These are phyloP conservation scores for Aquilaria agallochum DNA, from an alignment of 441 rosid genomes.

Conservation along the genomic window DNA sequence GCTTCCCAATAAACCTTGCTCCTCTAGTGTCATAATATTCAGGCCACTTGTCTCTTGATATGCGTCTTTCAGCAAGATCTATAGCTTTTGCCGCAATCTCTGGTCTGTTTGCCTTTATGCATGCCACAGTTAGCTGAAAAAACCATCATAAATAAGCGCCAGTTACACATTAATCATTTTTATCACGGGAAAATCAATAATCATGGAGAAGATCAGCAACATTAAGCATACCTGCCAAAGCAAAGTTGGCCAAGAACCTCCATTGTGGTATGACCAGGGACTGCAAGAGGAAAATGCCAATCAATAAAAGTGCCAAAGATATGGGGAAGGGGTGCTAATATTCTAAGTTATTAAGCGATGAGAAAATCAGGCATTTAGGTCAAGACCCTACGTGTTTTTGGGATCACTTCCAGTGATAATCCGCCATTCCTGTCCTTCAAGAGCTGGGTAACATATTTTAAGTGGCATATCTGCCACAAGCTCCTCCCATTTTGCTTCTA, in stretches of 20 bases:
- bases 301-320: constrained; percentile 1
- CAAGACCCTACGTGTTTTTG: constrained; percentile 57
- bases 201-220: constrained; percentile 2
- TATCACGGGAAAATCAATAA: background rate
- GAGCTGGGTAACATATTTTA: constrained; percentile 70
- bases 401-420: constrained; percentile 81
- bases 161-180: background rate
- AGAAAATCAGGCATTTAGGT: constrained; percentile 1
- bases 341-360: background rate
- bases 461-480: constrained; percentile 74
- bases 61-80: constrained; percentile 50
- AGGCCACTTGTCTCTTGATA: constrained; percentile 60
- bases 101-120: constrained; percentile 62
- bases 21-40: constrained; percentile 67
- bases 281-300: constrained; percentile 33
- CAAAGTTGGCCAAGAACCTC: constrained; percentile 78
- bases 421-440: constrained; percentile 77
- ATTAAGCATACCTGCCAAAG: constrained; percentile 69
- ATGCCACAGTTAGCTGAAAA: constrained; percentile 60
- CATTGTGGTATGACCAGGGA: constrained; percentile 85
- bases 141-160: background rate
- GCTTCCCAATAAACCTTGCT: constrained; percentile 62
- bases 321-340: background rate
- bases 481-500: constrained; percentile 70
- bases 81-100: constrained; percentile 66